Evolutionary conservation across 257 asterid species (phyloP).

Genomic region (Paulownia fortunei): DNA sequence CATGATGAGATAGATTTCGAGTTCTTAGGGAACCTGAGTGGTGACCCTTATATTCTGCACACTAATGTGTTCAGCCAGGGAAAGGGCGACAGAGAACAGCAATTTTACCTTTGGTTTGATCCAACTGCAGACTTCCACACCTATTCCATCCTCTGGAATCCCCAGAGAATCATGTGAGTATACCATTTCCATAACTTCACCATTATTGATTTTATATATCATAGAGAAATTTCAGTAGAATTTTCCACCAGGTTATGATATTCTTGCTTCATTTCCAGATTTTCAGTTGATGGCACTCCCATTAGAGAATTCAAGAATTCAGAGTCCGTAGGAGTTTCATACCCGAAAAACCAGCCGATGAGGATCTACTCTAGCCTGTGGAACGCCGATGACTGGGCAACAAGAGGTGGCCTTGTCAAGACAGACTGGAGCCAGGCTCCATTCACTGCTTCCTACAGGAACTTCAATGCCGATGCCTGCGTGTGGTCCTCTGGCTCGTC

Average conservation of each 20-base stretch:
- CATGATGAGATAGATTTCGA: slow-evolving; percentile 52
- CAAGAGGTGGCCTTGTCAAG: slow-evolving; percentile 49
- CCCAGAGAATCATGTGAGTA: slow-evolving; percentile 29
- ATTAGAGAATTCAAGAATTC: slow-evolving; percentile 40
- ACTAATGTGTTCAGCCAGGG: slow-evolving; percentile 43
- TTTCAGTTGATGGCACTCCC: slow-evolving; percentile 31
- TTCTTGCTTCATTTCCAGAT: not conserved
- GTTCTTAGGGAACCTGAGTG: slow-evolving; percentile 45
- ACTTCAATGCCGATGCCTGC: slow-evolving; percentile 38
- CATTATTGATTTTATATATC: not conserved
- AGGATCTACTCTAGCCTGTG: slow-evolving; percentile 43
- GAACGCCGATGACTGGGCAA: slow-evolving; percentile 52
- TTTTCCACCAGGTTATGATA: not conserved
- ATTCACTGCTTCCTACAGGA: slow-evolving; percentile 43
- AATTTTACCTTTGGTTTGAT: slow-evolving; percentile 45
- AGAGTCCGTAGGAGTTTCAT: slow-evolving; percentile 33
- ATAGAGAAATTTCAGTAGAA: not conserved
- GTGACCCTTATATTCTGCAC: slow-evolving; percentile 41
- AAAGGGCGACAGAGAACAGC: slow-evolving; percentile 45
- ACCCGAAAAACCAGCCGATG: slow-evolving; percentile 43
- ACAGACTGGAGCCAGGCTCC: slow-evolving; percentile 45
- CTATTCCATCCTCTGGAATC: slow-evolving; percentile 38
- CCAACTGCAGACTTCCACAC: slow-evolving; percentile 36
- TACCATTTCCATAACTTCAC: not conserved
- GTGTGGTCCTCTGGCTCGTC: slow-evolving; percentile 34